phyloP scores from a whole-genome alignment of 2,329 filamentous ascomycete genomes.

The Penicillium brasilianum region DNA sequence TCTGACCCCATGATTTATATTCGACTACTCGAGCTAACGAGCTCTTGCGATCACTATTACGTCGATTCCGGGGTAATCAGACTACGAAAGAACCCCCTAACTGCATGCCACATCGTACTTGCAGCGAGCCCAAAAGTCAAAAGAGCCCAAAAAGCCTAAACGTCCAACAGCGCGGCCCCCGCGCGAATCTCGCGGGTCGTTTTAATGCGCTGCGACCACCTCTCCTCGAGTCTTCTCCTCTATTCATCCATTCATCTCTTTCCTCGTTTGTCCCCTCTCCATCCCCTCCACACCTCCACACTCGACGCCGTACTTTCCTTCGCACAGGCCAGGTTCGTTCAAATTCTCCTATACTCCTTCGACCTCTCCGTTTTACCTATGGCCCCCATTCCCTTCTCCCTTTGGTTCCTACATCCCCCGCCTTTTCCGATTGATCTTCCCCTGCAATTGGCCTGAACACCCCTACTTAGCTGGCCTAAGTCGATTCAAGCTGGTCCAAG shows the following conservation, averaged over 20 bases:
- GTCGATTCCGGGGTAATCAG: neutral
- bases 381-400: neutral
- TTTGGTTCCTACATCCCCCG: neutral
- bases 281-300: neutral
- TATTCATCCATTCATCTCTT: neutral
- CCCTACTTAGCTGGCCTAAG: neutral
- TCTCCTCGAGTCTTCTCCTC: too few relatives aligned
- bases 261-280: neutral
- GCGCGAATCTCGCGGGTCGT: slow-evolving; percentile 7
- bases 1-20: too few relatives aligned
- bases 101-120: slow-evolving; percentile 4
- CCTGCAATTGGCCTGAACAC: slow-evolving; percentile 14
- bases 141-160: neutral
- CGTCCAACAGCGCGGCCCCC: neutral
- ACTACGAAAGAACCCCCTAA: neutral
- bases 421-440: slow-evolving; percentile 24
- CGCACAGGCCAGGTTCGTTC: slow-evolving; percentile 2
- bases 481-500: neutral
- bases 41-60: neutral
- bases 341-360: neutral
- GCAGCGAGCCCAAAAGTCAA: neutral
- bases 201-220: neutral
- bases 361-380: neutral
- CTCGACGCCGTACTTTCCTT: neutral
- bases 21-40: too few relatives aligned